Evolutionary conservation across 2,329 filamentous ascomycete species (phyloP).

Genomic region (Ustulina deusta): DNA sequence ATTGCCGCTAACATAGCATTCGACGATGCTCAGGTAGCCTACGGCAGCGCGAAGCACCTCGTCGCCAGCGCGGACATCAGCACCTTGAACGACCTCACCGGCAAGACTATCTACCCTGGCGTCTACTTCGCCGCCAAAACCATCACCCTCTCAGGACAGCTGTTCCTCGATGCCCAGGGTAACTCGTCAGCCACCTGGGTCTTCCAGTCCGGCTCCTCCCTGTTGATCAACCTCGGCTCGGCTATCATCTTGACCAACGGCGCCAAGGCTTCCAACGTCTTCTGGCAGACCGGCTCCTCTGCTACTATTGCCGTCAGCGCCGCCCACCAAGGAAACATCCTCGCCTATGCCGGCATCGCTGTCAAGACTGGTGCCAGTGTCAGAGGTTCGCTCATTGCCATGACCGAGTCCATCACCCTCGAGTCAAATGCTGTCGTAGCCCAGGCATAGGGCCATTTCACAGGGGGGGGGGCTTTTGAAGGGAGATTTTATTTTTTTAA

Average conservation of each 20-base stretch:
- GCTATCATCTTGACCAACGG: slow-evolving; percentile 9
- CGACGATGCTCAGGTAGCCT: slow-evolving; percentile 4
- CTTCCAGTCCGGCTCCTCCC: slow-evolving; percentile 15
- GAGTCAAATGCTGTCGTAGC: slow-evolving; percentile 2
- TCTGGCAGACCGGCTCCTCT: too few species aligned
- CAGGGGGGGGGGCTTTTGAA: too few species aligned
- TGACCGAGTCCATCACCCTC: slow-evolving; percentile 14
- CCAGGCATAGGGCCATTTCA: too few species aligned
- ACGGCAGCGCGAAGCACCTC: slow-evolving; percentile 1
- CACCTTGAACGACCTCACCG: slow-evolving; percentile 16
- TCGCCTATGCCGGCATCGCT: slow-evolving; percentile 10
- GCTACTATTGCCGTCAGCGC: slow-evolving; percentile 10
- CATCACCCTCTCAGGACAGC: too few species aligned
- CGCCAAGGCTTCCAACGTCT: too few species aligned
- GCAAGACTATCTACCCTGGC: too few species aligned
- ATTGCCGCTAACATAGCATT: too few species aligned
- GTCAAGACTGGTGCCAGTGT: slow-evolving; percentile 12
- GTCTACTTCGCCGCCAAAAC: too few species aligned
- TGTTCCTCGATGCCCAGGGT: slow-evolving; percentile 10
- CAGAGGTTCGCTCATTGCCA: slow-evolving; percentile 7
- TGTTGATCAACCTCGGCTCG: slow-evolving; percentile 16
- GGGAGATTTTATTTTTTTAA: too few species aligned
- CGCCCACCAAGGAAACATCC: slow-evolving; percentile 6
- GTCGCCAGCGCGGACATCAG: slow-evolving; percentile 12
- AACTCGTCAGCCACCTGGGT: slow-evolving; percentile 16